Percentiles rank a stretch among this genome's conserved stretches.
These are phyloP conservation scores for Macrolepiota albuminosa DNA, from an alignment of 768 basidiomycete species.

Conservation along the genomic window DNA sequence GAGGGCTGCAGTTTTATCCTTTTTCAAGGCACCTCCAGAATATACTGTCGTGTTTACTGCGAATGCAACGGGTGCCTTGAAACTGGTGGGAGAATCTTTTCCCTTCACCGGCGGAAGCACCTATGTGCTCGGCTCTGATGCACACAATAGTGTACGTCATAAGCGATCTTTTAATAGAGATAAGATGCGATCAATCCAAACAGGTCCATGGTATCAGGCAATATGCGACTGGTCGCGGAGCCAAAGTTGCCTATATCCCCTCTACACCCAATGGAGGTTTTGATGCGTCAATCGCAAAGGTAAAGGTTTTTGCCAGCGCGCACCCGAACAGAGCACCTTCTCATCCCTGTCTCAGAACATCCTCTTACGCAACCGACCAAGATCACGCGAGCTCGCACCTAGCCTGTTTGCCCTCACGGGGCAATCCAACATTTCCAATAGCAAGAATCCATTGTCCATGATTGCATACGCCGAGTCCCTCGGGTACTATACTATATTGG, in stretches of 20 bases:
- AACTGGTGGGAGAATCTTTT: constrained; percentile 78
- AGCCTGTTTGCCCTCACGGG: constrained; percentile 73
- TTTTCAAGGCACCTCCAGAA: constrained; percentile 70
- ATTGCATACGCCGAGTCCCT: constrained; percentile 58
- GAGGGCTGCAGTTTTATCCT: constrained; percentile 65
- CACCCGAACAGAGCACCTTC: constrained; percentile 17
- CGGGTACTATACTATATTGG: constrained; percentile 73
- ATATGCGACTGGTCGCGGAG: constrained; percentile 55
- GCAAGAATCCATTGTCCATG: constrained; percentile 64
- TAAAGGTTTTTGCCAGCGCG: constrained; percentile 20
- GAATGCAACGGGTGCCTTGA: constrained; percentile 76
- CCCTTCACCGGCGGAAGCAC: constrained; percentile 56
- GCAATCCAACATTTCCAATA: constrained; percentile 79
- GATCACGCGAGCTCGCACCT: constrained; percentile 37
- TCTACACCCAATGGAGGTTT: constrained; percentile 64
- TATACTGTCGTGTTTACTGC: constrained; percentile 82
- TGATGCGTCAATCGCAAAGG: constrained; percentile 54
- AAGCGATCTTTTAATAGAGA: background rate
- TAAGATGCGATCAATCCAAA: background rate
- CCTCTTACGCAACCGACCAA: constrained; percentile 46
- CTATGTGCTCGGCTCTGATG: constrained; percentile 70
- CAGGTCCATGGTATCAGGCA: constrained; percentile 69
- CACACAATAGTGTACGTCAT: constrained; percentile 69
- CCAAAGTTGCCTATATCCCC: constrained; percentile 58
- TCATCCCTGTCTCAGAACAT: constrained; percentile 39